A percentile compares a stretch with the other conserved stretches of the same genome.
These are phyloP conservation scores for Butyriboletus loyo DNA, from an alignment of 768 basidiomycete species.

Conservation along the genomic window DNA sequence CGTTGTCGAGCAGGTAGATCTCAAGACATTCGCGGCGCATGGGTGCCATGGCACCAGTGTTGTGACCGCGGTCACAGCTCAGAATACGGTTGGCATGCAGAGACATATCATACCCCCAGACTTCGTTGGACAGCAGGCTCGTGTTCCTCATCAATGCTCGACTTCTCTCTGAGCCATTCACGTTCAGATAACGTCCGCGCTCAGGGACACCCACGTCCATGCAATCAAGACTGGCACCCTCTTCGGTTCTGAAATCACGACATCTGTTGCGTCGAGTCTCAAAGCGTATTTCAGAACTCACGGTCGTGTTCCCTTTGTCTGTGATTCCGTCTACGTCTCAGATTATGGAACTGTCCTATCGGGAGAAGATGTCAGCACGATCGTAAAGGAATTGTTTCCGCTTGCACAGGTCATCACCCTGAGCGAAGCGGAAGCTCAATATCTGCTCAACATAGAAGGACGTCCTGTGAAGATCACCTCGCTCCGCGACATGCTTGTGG, in stretches of 20 bases:
- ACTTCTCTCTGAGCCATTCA: neutral
- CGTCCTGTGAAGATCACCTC: neutral
- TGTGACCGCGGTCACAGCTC: constrained; percentile 1
- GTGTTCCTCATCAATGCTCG: neutral
- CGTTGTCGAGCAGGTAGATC: neutral
- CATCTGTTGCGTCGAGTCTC: neutral
- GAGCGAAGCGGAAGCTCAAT: neutral
- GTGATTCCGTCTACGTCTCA: neutral
- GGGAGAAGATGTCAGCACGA: neutral
- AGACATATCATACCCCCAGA: neutral
- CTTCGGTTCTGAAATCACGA: neutral
- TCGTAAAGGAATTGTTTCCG: neutral
- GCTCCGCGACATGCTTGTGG: neutral
- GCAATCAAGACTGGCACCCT: constrained; percentile 1
- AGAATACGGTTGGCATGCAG: neutral
- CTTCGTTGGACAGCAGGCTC: neutral
- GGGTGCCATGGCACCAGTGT: constrained; percentile 8
- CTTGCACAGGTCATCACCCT: neutral
- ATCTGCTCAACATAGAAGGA: neutral
- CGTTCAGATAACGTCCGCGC: neutral
- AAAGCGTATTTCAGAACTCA: neutral
- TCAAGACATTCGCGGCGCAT: constrained; percentile 1
- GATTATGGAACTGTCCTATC: neutral
- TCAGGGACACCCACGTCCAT: neutral
- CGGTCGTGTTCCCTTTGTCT: neutral